Evolutionary conservation across 2,329 filamentous ascomycete genomes (phyloP).

Genomic region (Fusarium beomiforme): DNA sequence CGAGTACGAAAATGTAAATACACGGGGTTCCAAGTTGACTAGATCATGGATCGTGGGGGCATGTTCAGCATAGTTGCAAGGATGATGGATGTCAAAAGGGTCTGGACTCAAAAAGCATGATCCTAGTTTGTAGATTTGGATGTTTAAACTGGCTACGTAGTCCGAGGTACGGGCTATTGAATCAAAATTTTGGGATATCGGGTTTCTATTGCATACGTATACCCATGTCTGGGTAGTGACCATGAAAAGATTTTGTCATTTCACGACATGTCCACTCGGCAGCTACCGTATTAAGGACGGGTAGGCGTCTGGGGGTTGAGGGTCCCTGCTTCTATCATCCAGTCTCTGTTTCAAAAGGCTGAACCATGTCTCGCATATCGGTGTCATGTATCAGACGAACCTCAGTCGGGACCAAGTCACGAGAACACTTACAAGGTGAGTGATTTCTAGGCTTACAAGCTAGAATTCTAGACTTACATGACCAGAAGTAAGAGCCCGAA

Average conservation of each 20-base stretch:
- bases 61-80: constrained; percentile 12
- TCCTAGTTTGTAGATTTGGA: constrained; percentile 33
- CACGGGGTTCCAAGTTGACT: constrained; percentile 3
- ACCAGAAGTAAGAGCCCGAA: not conserved
- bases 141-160: constrained; percentile 28
- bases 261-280: not conserved
- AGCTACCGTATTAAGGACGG: not conserved
- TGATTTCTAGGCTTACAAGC: not conserved
- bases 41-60: constrained; percentile 2
- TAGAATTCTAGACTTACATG: not conserved
- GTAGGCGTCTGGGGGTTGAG: not conserved
- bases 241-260: constrained; percentile 1
- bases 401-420: not conserved
- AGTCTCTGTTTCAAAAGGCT: constrained; percentile 11
- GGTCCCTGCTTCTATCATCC: not conserved
- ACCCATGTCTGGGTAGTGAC: constrained; percentile 13
- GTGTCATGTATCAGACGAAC: constrained; percentile 11
- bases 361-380: constrained; percentile 16
- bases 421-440: not conserved
- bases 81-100: constrained; percentile 15
- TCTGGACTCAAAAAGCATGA: constrained; percentile 12
- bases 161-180: constrained; percentile 26
- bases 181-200: constrained; percentile 16
- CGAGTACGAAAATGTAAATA: not conserved
- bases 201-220: constrained; percentile 23